Evolutionary conservation across 768 basidiomycete genomes (phyloP).

Genomic region (Hypholoma sublateritium): DNA sequence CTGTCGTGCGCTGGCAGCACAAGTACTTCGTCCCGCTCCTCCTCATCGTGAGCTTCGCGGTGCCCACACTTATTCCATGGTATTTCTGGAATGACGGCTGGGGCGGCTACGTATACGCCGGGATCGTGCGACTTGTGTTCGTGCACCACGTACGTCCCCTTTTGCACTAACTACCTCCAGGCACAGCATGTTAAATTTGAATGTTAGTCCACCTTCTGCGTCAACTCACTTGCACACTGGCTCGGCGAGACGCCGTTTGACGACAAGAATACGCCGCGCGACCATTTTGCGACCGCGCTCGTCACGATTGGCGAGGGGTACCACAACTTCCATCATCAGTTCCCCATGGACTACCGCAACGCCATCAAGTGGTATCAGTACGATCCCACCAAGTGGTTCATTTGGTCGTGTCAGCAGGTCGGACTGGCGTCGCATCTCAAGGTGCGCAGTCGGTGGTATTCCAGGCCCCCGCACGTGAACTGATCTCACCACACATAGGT

Average conservation of each 20-base stretch:
- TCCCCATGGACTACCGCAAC: constrained; percentile 97
- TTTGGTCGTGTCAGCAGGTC: constrained; percentile 56
- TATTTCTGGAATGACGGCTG: constrained; percentile 81
- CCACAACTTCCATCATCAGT: constrained; percentile 97
- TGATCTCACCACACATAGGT: constrained; percentile 10
- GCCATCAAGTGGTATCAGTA: constrained; percentile 95
- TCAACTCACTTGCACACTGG: constrained; percentile 97
- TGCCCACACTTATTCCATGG: constrained; percentile 80
- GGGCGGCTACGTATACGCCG: constrained; percentile 88
- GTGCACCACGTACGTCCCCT: constrained; percentile 76
- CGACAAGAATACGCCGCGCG: constrained; percentile 91
- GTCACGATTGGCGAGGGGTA: constrained; percentile 95
- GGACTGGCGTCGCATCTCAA: constrained; percentile 78
- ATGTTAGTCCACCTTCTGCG: constrained; percentile 89
- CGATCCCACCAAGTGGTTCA: constrained; percentile 94
- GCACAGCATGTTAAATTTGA: constrained; percentile 3
- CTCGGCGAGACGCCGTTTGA: constrained; percentile 91
- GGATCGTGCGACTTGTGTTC: constrained; percentile 72
- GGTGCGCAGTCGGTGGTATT: constrained; percentile 9
- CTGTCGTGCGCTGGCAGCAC: constrained; percentile 87
- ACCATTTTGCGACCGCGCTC: constrained; percentile 86
- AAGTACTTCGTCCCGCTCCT: constrained; percentile 72
- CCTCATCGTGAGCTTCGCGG: constrained; percentile 63
- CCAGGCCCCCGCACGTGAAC: background rate
- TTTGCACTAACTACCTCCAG: constrained; percentile 3